These are phyloP conservation scores for Wilcoxina mikolae DNA, from an alignment of 495 filamentous ascomycete genomes.

Conservation along the genomic window DNA sequence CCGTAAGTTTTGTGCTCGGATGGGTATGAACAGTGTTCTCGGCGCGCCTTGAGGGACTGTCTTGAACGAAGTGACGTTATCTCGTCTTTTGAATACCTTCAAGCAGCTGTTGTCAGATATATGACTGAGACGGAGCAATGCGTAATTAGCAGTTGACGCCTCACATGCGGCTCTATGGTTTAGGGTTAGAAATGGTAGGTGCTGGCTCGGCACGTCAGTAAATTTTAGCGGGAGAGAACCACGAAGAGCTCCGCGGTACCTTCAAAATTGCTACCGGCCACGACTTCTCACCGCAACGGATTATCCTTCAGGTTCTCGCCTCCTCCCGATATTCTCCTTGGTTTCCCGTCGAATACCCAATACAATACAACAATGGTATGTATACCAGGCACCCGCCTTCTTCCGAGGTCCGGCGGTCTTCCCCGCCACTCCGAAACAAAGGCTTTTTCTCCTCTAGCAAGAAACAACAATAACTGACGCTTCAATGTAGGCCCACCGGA, in stretches of 20 bases:
- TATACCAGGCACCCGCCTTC: not conserved
- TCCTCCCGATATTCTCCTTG: not conserved
- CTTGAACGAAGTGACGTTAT: not conserved
- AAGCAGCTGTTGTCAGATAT: not conserved
- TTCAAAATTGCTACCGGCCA: not conserved
- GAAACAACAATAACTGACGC: not conserved
- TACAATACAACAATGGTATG: not conserved
- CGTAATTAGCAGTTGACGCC: not conserved
- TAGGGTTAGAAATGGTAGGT: not conserved
- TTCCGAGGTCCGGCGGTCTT: not conserved
- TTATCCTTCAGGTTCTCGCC: too few relatives aligned
- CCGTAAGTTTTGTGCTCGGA: not conserved
- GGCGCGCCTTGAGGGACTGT: not conserved
- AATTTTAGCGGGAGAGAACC: not conserved
- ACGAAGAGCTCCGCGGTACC: not conserved
- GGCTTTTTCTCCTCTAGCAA: not conserved
- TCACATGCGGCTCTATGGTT: not conserved
- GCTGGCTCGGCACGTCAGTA: not conserved
- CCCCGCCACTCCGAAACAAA: not conserved
- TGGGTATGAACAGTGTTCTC: not conserved
- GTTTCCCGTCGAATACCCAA: not conserved
- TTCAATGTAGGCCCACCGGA: slow-evolving; percentile 79
- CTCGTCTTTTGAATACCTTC: not conserved
- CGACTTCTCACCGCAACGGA: not conserved
- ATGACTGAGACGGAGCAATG: not conserved